Conservation (phyloP, 345 rosid genomes). For the Aethionema arabicum region DNA sequence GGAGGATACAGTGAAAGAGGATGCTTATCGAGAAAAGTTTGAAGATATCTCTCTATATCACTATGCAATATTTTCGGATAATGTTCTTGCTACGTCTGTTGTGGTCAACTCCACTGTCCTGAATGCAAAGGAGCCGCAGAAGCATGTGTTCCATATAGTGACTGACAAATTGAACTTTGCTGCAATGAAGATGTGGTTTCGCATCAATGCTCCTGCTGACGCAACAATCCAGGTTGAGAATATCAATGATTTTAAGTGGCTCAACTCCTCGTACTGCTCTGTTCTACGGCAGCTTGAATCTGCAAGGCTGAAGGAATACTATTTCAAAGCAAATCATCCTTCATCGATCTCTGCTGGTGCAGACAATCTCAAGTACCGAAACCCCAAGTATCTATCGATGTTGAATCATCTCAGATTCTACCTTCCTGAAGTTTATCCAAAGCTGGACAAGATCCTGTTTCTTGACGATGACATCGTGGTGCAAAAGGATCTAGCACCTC, state of each 20-base stretch:
- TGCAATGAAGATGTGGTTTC: slow-evolving; percentile 88
- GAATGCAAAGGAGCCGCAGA: slow-evolving; percentile 71
- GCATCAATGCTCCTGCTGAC: slow-evolving; percentile 51
- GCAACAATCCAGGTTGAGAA: slow-evolving; percentile 68
- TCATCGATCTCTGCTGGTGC: slow-evolving; percentile 61
- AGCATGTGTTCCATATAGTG: slow-evolving; percentile 89
- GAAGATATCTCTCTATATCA: slow-evolving; percentile 83
- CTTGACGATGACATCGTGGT: slow-evolving; percentile 88
- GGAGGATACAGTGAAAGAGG: slow-evolving; percentile 44
- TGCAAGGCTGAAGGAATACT: slow-evolving; percentile 76
- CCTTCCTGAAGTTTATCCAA: slow-evolving; percentile 83
- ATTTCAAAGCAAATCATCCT: slow-evolving; percentile 77
- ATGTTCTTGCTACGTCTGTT: slow-evolving; percentile 91
- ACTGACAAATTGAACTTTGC: slow-evolving; percentile 80
- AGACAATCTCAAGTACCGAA: slow-evolving; percentile 82
- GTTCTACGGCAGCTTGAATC: slow-evolving; percentile 85
- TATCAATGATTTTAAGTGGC: slow-evolving; percentile 75
- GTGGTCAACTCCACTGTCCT: slow-evolving; percentile 84
- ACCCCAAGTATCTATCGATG: slow-evolving; percentile 85
- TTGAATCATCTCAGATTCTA: slow-evolving; percentile 86
- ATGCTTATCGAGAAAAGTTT: slow-evolving; percentile 45
- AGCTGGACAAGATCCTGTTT: slow-evolving; percentile 72
- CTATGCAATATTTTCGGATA: slow-evolving; percentile 95
- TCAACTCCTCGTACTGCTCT: slow-evolving; percentile 83
- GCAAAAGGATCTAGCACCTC: slow-evolving; percentile 77